Conservation (phyloP, 2,329 filamentous ascomycete genomes). For the Pseudocercospora fuligena region DNA sequence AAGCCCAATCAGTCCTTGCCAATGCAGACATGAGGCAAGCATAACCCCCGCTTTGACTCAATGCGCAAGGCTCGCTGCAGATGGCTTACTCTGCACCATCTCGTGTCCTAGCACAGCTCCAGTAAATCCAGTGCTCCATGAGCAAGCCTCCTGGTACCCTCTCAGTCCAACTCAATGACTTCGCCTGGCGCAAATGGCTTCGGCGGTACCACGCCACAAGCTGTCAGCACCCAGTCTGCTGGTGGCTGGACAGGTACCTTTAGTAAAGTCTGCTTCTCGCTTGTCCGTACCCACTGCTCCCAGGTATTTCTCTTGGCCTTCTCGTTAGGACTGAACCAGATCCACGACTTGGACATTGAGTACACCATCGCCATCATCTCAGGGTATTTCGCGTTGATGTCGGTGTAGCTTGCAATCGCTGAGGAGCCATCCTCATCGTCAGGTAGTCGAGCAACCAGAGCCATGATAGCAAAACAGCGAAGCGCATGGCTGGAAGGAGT, state of each 20-base stretch:
- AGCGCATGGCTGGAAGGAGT: neutral
- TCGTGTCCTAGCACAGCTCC: neutral
- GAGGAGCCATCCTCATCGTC: neutral
- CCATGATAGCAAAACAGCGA: neutral
- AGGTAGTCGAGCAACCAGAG: neutral
- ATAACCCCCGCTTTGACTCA: neutral
- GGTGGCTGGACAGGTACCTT: neutral
- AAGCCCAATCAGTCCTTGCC: no score
- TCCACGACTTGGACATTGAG: neutral
- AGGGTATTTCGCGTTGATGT: neutral
- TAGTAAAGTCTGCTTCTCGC: neutral
- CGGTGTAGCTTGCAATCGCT: neutral
- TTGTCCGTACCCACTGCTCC: neutral
- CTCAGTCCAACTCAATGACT: slow-evolving; percentile 3
- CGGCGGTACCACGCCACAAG: neutral
- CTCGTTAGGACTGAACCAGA: neutral
- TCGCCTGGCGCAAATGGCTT: slow-evolving; percentile 2
- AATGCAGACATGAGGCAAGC: no score
- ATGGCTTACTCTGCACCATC: neutral
- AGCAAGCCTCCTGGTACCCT: neutral
- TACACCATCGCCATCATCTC: slow-evolving; percentile 9
- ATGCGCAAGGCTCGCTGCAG: neutral
- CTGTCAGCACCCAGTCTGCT: neutral
- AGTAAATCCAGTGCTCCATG: neutral
- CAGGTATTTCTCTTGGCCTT: neutral